These are phyloP conservation scores for Glycyrrhiza uralensis DNA, from an alignment of 306 rosid genomes.

Conservation along the genomic window DNA sequence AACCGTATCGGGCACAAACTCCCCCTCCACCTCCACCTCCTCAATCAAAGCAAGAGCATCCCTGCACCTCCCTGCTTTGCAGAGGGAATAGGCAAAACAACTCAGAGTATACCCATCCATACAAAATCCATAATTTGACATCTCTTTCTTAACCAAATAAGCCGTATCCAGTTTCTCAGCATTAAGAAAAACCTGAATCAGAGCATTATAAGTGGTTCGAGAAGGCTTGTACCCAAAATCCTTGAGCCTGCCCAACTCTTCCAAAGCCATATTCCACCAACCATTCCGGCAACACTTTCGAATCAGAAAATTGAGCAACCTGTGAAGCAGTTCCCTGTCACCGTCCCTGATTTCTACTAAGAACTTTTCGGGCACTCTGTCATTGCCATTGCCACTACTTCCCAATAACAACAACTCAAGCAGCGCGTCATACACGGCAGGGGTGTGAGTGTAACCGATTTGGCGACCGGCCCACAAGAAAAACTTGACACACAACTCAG, in stretches of 20 bases:
- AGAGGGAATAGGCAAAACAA: conserved; percentile 57
- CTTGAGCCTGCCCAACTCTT: conserved; percentile 84
- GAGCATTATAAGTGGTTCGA: conserved; percentile 55
- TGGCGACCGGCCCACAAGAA: conserved; percentile 79
- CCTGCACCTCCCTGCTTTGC: conserved; percentile 61
- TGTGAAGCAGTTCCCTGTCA: conserved; percentile 55
- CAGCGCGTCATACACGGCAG: conserved; percentile 43
- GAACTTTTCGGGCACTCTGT: conserved; percentile 44
- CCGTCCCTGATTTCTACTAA: conserved; percentile 51
- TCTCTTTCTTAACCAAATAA: conserved; percentile 68
- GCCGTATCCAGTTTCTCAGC: conserved; percentile 69
- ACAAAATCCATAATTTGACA: conserved; percentile 53
- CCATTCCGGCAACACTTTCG: conserved; percentile 72
- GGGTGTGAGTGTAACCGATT: conserved; percentile 65
- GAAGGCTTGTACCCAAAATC: conserved; percentile 77
- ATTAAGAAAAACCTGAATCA: conserved; percentile 69
- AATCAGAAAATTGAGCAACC: conserved; percentile 68
- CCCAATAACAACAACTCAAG: conserved; percentile 44
- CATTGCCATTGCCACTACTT: conserved; percentile 11
- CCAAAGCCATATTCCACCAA: conserved; percentile 74
- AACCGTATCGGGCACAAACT: conserved; percentile 49
- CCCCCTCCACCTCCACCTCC: conserved; percentile 47
- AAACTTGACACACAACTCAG: conserved; percentile 56
- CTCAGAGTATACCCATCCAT: conserved; percentile 67
- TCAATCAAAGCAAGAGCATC: conserved; percentile 61